phyloP scores from a whole-genome alignment of 495 filamentous ascomycete species.

The Hyaloscypha bicolor region DNA sequence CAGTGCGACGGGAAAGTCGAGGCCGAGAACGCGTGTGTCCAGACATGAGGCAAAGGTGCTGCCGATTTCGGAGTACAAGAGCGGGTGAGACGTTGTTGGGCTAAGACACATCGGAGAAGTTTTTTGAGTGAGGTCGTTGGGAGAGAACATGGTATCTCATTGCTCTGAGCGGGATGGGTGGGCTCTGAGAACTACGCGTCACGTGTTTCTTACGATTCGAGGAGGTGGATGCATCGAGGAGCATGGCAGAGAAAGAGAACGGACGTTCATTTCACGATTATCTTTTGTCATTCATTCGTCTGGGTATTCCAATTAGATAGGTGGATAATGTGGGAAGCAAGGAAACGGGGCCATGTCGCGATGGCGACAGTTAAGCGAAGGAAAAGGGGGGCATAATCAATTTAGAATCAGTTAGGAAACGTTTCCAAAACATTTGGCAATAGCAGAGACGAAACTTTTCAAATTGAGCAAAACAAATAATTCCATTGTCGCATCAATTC shows the following conservation, averaged over 20 bases:
- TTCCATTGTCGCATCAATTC: not conserved
- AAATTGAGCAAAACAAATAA: too few relatives aligned
- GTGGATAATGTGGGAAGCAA: not conserved
- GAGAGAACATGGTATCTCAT: not conserved
- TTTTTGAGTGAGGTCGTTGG: not conserved
- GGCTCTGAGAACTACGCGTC: too few relatives aligned
- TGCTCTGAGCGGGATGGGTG: too few relatives aligned
- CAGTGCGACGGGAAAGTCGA: not conserved
- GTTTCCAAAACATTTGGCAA: not conserved
- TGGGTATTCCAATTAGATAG: not conserved
- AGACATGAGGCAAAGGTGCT: not conserved
- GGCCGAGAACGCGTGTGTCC: not conserved
- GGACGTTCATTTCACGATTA: too few relatives aligned
- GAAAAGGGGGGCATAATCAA: not conserved
- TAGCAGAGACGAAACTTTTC: not conserved
- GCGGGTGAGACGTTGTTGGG: not conserved
- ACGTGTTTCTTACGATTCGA: too few relatives aligned
- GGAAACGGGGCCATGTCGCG: not conserved
- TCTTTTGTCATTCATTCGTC: too few relatives aligned
- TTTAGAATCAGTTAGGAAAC: not conserved
- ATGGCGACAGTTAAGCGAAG: not conserved
- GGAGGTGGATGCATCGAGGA: too few relatives aligned
- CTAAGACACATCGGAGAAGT: not conserved
- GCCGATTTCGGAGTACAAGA: not conserved
- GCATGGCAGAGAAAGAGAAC: too few relatives aligned